Evolutionary conservation across 2,329 filamentous ascomycete species (phyloP).

Genomic region (Helicocarpus griseus): DNA sequence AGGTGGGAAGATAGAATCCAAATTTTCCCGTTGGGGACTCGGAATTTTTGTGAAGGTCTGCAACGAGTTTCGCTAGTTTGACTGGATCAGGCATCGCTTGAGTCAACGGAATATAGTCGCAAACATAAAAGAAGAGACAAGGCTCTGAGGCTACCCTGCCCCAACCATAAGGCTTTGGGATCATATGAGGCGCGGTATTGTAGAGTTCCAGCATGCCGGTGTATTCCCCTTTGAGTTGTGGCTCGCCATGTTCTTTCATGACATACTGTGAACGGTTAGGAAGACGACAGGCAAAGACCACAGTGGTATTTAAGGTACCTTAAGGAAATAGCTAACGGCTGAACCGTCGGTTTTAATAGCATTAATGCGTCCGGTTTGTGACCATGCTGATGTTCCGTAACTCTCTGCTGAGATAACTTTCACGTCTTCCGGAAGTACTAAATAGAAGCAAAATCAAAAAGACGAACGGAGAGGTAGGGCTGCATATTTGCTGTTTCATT

Average conservation of each 20-base stretch:
- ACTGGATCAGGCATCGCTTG: conserved; percentile 17
- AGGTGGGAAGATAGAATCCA: conserved; percentile 28
- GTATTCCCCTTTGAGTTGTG: conserved; percentile 24
- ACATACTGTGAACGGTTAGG: conserved; percentile 7
- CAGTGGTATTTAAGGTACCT: conserved; percentile 4
- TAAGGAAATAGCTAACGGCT: conserved; percentile 19
- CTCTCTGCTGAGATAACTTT: conserved; percentile 17
- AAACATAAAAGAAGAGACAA: conserved; percentile 23
- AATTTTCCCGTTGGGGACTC: conserved; percentile 26
- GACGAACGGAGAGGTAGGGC: too few relatives aligned
- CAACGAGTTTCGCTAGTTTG: conserved; percentile 15
- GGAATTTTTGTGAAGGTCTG: conserved; percentile 19
- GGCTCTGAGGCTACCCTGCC: conserved; percentile 15
- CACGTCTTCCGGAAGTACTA: conserved; percentile 14
- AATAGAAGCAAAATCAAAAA: neutral
- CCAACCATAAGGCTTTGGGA: conserved; percentile 21
- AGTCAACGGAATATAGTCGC: conserved; percentile 23
- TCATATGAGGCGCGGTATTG: conserved; percentile 18
- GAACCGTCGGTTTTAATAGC: conserved; percentile 14
- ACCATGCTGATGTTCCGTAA: conserved; percentile 22
- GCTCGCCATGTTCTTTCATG: conserved; percentile 5
- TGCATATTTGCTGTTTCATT: neutral
- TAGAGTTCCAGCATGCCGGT: conserved; percentile 22
- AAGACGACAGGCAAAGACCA: neutral
- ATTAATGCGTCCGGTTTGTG: conserved; percentile 18